These are phyloP conservation scores for Leucosporidium yakuticum DNA, from an alignment of 768 basidiomycete genomes.

Conservation along the genomic window DNA sequence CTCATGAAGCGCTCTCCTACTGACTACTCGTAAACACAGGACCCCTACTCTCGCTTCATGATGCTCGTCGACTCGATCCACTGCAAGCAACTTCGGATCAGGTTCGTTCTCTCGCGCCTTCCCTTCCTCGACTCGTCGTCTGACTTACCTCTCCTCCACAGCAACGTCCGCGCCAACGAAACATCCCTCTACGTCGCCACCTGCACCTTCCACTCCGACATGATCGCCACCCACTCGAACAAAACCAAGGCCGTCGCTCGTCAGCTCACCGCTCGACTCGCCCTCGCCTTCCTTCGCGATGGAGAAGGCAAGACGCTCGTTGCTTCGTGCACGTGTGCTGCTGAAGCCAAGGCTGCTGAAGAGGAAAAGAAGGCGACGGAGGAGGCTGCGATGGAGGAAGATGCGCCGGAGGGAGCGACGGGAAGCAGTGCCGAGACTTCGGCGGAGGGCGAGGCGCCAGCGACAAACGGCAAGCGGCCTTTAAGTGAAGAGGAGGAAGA, in stretches of 20 bases:
- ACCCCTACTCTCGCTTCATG: slow-evolving; percentile 15
- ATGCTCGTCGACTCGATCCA: background rate
- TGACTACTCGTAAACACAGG: background rate
- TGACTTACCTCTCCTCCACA: background rate
- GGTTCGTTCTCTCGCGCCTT: slow-evolving; percentile 2
- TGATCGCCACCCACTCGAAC: background rate
- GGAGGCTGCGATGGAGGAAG: background rate
- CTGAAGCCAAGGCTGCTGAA: background rate
- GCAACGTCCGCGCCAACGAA: background rate
- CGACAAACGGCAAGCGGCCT: too few relatives aligned
- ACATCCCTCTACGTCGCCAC: background rate
- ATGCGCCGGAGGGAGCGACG: background rate
- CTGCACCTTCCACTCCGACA: slow-evolving; percentile 10
- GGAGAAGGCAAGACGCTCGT: background rate
- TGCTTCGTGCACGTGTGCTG: background rate
- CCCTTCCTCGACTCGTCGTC: too few relatives aligned
- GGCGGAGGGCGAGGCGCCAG: too few relatives aligned
- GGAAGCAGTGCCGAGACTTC: too few relatives aligned
- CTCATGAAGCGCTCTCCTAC: background rate
- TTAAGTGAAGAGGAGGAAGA: too few relatives aligned
- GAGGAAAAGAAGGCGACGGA: background rate
- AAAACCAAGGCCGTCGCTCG: slow-evolving; percentile 10
- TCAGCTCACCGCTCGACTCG: slow-evolving; percentile 17
- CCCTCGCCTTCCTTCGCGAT: slow-evolving; percentile 5
- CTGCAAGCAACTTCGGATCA: slow-evolving; percentile 2